Percentiles rank a stretch among this genome's conserved stretches.
phyloP scores from a whole-genome alignment of 2,329 filamentous ascomycete species.

The Curvularia sp. region DNA sequence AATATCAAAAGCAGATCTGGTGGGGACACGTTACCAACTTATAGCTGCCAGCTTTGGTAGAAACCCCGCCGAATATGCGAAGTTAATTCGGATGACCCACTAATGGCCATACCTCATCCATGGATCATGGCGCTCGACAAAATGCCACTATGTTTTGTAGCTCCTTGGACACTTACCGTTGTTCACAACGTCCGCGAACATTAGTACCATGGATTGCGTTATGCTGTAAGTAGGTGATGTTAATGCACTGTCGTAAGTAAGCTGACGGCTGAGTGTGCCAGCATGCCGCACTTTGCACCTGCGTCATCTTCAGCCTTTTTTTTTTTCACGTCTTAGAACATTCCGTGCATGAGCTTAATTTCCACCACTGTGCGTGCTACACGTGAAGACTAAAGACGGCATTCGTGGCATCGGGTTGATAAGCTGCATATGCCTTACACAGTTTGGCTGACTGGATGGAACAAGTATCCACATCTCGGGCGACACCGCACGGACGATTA shows the following conservation, averaged over 20 bases:
- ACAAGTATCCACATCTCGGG: background rate
- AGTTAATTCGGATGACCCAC: background rate
- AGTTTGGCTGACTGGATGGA: background rate
- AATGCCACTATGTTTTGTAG: background rate
- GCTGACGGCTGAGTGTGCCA: no score
- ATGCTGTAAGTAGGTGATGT: no score
- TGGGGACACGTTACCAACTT: background rate
- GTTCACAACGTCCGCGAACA: no score
- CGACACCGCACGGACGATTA: background rate
- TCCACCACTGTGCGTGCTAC: background rate
- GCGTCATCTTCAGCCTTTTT: no score
- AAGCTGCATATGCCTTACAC: background rate
- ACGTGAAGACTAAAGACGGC: background rate
- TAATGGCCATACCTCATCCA: background rate
- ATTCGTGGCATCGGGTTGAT: background rate
- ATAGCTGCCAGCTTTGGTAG: background rate
- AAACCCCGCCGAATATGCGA: background rate
- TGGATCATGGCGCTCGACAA: background rate
- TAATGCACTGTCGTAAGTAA: no score
- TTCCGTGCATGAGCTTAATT: no score
- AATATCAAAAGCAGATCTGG: background rate
- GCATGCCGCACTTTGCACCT: no score
- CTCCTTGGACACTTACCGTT: background rate
- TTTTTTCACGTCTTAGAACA: no score
- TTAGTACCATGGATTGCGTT: no score